Evolutionary conservation across 2,329 filamentous ascomycete genomes (phyloP), one percentile per base, ranked within the genome.

Genomic region (Neonectria sp.): DNA sequence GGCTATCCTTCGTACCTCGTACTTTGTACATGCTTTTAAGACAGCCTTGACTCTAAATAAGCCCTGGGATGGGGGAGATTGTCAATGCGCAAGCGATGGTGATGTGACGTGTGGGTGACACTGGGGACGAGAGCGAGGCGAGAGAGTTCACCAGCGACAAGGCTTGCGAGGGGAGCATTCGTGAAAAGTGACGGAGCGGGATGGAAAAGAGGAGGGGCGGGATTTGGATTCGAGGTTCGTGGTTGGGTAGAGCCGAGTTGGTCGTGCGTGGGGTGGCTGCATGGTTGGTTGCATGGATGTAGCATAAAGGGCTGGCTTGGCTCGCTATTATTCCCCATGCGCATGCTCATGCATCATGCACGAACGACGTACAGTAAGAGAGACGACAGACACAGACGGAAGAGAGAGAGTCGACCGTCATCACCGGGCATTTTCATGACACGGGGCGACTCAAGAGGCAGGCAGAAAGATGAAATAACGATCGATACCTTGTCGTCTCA

Each of bases 31-130:
- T 40, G 25, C 46, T 49, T 56, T 60, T 35, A 37, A 60, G 55
- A 57, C 55, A 56, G 55, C 56, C 55, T 21, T 7, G 9, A 25
- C 48, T 53, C 43, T 53, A 45, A 24, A 24, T 13, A 24, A 45
- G 15, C n/a, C 40, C 40, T 45, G n/a, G 8, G 51, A 51, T 57
- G 55, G 40, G 49, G 57, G 55, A 25, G 35, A 55, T 60, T 56
- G 66, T 68, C 66, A 68, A 67, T 63, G 63, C 66, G 66, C 56
- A 49, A 48, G 45, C 58, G 57, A 56, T 52, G 40, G 55, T 68
- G 65, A 55, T 55, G 57, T 63, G 60, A 49, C 49, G n/a, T 13
- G 43, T 33, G 46, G n/a, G 37, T 49, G 33, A 25, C 37, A 40
- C 33, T 51, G 25, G 33, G n/a, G 61, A n/a, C 31, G 29, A 52